phyloP scores from a whole-genome alignment of 176 grass and related monocot genomes.

The Aegilops umbellulata region DNA sequence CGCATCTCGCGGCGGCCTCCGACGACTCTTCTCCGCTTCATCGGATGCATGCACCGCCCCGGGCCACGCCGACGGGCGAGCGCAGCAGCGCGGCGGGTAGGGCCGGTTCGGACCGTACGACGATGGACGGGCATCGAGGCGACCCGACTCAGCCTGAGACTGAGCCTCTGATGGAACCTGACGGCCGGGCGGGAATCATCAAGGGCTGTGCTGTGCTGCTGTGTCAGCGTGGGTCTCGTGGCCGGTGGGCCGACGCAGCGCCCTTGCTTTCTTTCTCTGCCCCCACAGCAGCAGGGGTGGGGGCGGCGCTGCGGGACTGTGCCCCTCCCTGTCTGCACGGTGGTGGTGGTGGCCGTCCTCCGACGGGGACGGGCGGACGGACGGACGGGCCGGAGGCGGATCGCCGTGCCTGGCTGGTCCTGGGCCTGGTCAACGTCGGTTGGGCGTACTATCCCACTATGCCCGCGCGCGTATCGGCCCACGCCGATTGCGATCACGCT shows the following conservation, averaged over 20 bases:
- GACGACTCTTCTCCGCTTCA: not conserved
- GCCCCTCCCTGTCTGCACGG: not conserved
- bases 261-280: not conserved
- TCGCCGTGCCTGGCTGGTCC: not conserved
- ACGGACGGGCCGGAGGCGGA: not conserved
- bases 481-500: not conserved
- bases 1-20: not conserved
- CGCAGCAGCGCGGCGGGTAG: not conserved
- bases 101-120: slow-evolving; percentile 4
- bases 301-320: not conserved
- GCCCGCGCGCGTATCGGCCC: not conserved
- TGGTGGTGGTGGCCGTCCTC: not conserved
- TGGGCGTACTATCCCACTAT: not conserved
- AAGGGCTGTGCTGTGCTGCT: not conserved
- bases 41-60: not conserved
- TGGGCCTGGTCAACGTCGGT: not conserved
- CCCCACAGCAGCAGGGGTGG: not conserved
- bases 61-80: not conserved
- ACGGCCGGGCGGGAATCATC: not conserved
- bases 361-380: not conserved
- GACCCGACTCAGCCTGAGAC: not conserved
- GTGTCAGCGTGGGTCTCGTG: not conserved
- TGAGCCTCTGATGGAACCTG: not conserved
- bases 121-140: not conserved
- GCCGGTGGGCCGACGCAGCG: not conserved